Evolutionary conservation across 495 filamentous ascomycete species (phyloP).

Genomic region (Aspergillus heteromorphus): DNA sequence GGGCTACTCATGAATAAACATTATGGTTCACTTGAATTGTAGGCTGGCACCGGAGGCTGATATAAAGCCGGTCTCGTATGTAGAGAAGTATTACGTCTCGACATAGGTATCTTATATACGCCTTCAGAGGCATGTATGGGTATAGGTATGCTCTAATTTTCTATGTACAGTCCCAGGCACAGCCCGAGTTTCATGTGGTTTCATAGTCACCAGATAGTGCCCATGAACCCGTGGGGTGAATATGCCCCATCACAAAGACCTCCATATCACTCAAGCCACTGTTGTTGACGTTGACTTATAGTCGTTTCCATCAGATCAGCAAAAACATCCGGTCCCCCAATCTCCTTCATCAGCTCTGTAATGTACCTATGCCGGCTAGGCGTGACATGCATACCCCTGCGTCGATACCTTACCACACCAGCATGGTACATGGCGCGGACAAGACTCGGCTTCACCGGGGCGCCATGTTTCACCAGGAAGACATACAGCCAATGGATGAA

Average conservation of each 20-base stretch:
- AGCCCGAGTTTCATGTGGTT: too few species aligned
- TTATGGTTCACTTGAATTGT: background rate
- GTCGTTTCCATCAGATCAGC: constrained; percentile 16
- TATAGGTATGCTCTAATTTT: too few species aligned
- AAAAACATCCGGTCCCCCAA: constrained; percentile 33
- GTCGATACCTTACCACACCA: constrained; percentile 36
- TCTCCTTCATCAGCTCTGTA: constrained; percentile 25
- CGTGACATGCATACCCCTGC: constrained; percentile 25
- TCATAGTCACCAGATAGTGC: too few species aligned
- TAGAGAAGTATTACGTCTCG: too few species aligned
- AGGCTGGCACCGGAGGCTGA: background rate
- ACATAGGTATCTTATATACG: too few species aligned
- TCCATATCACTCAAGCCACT: too few species aligned
- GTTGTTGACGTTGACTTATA: too few species aligned
- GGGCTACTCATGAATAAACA: background rate
- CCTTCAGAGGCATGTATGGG: too few species aligned
- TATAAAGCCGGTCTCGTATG: background rate
- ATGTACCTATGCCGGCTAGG: constrained; percentile 32
- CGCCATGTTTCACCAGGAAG: constrained; percentile 31
- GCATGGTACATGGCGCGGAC: constrained; percentile 44
- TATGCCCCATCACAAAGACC: too few species aligned
- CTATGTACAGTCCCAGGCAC: too few species aligned
- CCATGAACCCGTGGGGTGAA: background rate
- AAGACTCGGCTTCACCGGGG: constrained; percentile 34
- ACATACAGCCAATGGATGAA: constrained; percentile 38